Base-by-base conservation (phyloP, 495 filamentous ascomycete species). In the Evansstolkia leycettana region DNA sequence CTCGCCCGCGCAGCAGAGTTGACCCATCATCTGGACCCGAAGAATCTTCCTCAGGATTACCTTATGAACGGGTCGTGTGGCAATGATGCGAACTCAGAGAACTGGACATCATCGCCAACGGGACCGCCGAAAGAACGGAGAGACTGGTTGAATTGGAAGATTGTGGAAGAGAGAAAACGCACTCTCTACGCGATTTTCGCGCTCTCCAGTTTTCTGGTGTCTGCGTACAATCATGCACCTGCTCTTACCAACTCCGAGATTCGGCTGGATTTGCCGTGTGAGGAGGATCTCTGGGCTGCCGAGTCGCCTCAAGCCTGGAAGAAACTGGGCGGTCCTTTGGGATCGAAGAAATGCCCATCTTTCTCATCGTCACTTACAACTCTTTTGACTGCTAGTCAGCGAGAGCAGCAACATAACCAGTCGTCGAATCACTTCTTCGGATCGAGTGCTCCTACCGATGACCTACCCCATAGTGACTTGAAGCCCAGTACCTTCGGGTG, bases 181-280 rank as follows among this genome's bases (percentile, higher is more conserved):
- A 96, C 92, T 1, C 75, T 94, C 19, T 98, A 85, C 53, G 78
- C 83, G 24, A 78, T 98, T 39, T 95, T 94, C 55, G 77, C 80
- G 39, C 64, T 95, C 11, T 94, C 88, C 3, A 94, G 88, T 53
- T 72, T 96, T 12, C 64, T 94, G 6, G 87, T 94, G 7, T 83
- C 85, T 12, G 84, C 87, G 4, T 94, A 95, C 60, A 94, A 95
- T 50, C 80, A 92, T 51, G 71, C 83, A 1, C 90, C 90, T 6
- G 78, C 83, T 6, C 64, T 98, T 41, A 89, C 88, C 34, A 95
- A 96, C 53, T 95, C 90, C 5, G 90, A 98, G 51, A 88, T 96
- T 40, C 67, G 76, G 28, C 72, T 94, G 20, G 84, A 96, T 50
- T 67, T 98, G 5, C 90, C 90, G 8, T 95, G 88, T 48, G 85